These are phyloP conservation scores for Oryza punctata DNA, from an alignment of 176 grass and related monocot genomes.

Conservation along the genomic window DNA sequence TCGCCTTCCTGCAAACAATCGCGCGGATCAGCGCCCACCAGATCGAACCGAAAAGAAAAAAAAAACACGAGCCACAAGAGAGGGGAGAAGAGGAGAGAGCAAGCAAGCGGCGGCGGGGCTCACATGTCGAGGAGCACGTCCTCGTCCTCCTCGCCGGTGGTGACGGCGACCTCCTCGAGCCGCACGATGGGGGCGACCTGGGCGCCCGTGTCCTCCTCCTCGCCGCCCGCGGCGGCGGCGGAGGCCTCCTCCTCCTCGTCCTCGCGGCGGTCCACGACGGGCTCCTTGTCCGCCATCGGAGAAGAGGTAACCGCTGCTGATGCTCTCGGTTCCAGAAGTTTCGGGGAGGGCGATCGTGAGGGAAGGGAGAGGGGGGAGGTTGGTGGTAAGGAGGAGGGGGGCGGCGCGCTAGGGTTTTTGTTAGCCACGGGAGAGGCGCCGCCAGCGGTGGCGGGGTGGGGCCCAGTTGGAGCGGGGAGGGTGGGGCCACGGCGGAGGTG, in stretches of 20 bases:
- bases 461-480: not conserved
- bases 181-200: slow-evolving; percentile 66
- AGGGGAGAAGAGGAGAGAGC: too few relatives aligned
- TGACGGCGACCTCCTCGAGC: slow-evolving; percentile 65
- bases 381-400: not conserved
- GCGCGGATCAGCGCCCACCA: not conserved
- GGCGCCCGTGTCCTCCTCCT: slow-evolving; percentile 85
- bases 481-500: not conserved
- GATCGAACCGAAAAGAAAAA: not conserved
- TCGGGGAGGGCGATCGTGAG: not conserved
- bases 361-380: not conserved
- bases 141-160: slow-evolving; percentile 79
- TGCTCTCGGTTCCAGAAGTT: slow-evolving; percentile 8
- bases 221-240: slow-evolving; percentile 33
- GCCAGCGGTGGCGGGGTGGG: slow-evolving; percentile 4
- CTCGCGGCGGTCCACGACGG: slow-evolving; percentile 45
- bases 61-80: too few relatives aligned
- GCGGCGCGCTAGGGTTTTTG: slow-evolving; percentile 50
- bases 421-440: slow-evolving; percentile 7
- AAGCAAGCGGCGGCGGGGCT: not conserved
- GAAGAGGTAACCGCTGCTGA: not conserved
- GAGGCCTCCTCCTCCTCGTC: slow-evolving; percentile 23
- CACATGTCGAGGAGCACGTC: slow-evolving; percentile 65
- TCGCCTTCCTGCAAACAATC: slow-evolving; percentile 48
- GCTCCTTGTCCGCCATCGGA: slow-evolving; percentile 55